These are phyloP conservation scores for Cyclocybe cylindracea DNA, from an alignment of 768 basidiomycete species.

Conservation along the genomic window DNA sequence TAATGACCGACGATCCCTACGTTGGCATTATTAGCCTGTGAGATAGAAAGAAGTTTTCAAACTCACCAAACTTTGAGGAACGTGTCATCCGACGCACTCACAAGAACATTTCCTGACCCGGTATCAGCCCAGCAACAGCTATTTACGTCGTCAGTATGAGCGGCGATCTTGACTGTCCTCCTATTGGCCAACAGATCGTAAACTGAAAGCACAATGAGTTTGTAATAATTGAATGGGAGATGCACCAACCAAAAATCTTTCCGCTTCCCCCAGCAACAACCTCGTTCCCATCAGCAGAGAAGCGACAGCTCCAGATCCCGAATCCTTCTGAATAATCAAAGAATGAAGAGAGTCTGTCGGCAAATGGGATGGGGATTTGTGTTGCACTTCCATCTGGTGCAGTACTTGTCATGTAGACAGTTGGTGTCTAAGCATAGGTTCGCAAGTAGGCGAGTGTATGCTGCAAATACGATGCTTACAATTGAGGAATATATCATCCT, in stretches of 20 bases:
- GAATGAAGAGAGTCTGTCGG: constrained; percentile 38
- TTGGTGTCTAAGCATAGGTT: constrained; percentile 50
- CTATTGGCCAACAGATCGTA: constrained; percentile 86
- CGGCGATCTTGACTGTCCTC: constrained; percentile 82
- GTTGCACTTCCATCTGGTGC: constrained; percentile 54
- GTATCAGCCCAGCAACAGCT: constrained; percentile 96
- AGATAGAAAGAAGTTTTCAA: constrained; percentile 43
- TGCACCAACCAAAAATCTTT: constrained; percentile 61
- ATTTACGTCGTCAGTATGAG: constrained; percentile 91
- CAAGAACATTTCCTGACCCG: constrained; percentile 88
- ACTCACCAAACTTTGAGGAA: constrained; percentile 92
- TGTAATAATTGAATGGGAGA: background rate
- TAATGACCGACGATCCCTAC: constrained; percentile 59
- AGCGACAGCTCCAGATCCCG: constrained; percentile 92
- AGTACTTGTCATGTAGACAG: constrained; percentile 74
- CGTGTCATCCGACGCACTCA: constrained; percentile 94
- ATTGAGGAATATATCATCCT: constrained; percentile 95
- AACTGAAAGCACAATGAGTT: constrained; percentile 44
- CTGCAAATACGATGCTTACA: constrained; percentile 37
- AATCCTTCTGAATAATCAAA: constrained; percentile 50
- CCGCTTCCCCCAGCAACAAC: constrained; percentile 91
- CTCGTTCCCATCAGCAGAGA: constrained; percentile 95
- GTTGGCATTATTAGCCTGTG: constrained; percentile 5
- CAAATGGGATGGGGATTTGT: constrained; percentile 65
- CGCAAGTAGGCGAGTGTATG: background rate